Percentiles rank a stretch among this genome's conserved stretches.
These are phyloP conservation scores for Candida ulmi DNA, from an alignment of 805 yeast species.

Conservation along the genomic window DNA sequence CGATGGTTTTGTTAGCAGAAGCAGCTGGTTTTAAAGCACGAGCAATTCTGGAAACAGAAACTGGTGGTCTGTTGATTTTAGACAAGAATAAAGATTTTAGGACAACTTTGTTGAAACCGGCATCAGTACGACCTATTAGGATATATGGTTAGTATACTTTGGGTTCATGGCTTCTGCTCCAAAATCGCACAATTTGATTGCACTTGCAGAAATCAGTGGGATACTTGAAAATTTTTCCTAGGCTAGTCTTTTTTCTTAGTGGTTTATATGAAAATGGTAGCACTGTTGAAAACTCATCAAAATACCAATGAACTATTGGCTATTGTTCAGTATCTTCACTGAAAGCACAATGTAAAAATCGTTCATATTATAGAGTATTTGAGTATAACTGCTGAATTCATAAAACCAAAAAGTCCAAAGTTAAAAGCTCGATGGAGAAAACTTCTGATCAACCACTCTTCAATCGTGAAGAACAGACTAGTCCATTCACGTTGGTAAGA, in stretches of 20 bases:
- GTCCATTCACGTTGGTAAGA: background rate
- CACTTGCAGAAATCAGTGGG: slow-evolving; percentile 31
- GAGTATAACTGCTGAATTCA: background rate
- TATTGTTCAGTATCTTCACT: slow-evolving; percentile 21
- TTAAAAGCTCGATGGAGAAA: no score
- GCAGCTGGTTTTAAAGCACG: slow-evolving; percentile 79
- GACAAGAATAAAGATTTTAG: slow-evolving; percentile 93
- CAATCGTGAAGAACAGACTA: background rate
- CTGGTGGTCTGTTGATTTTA: slow-evolving; percentile 99
- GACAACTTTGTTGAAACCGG: slow-evolving; percentile 97
- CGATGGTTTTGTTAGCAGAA: slow-evolving; percentile 87
- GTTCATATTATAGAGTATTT: background rate
- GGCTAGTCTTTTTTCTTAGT: no score
- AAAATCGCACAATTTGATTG: slow-evolving; percentile 31
- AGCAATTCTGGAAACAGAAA: slow-evolving; percentile 86
- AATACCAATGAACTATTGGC: background rate
- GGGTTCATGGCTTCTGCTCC: slow-evolving; percentile 40
- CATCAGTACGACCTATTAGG: slow-evolving; percentile 87
- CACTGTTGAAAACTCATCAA: no score
- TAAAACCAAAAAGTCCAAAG: no score
- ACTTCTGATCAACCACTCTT: background rate
- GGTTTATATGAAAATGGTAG: no score
- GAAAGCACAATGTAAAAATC: slow-evolving; percentile 7
- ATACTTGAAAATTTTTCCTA: background rate
- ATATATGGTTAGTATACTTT: slow-evolving; percentile 29